Base-by-base conservation (phyloP, 225 moss, liverwort and hornwort species). In the Rhytidiadelphus loreus region DNA sequence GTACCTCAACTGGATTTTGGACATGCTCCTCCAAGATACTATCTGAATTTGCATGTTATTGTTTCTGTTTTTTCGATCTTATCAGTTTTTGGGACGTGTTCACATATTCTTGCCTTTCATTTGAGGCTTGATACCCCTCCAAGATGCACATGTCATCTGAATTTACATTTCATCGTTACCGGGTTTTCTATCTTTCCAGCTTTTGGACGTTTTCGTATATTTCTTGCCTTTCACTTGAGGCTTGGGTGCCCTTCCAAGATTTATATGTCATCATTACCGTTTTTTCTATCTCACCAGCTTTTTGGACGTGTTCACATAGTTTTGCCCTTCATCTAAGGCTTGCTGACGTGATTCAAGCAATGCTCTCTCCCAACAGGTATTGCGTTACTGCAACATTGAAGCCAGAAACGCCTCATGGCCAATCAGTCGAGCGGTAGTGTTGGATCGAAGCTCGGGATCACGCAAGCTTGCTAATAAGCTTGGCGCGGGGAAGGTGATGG, bases 401-500 rank as follows among this genome's bases (percentile, higher is more conserved):
- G 70, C 56, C 25, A 70, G 58, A 58, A 97, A 95, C 77, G 83
- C 95, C 13, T 94, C 99, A 8, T 96, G 96, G 99, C 97, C 99
- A 14, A 81, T 96, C 63, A 88, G 88, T 65, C 92, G 74, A 77
- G 97, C 96, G 53, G 77, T 96, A 12, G 93, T 99, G 66, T 81
- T 99, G 60, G 99, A 99, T 81, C 94, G 99, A 56, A 84, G 75
- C 77, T 80, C 87, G 11, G 99, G 97, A 25, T 85, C 97, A 12
- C 99, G 99, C 37, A 91, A 91, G 72, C 91, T 99, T 28, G 95
- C 92, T 7, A 97, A 99, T 75, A 96, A 94, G 82, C 89, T 85
- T 33, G 93, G 91, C 77, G 91, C 96, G 22, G 93, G 91, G 35
- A 87, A 85, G 37, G 63, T 95, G 43, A 91, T 97, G 61, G 89